Percentiles rank a stretch among this genome's conserved stretches.
Evolutionary conservation across 768 basidiomycete genomes (phyloP).

Genomic region (Psilocybe cyanescens): DNA sequence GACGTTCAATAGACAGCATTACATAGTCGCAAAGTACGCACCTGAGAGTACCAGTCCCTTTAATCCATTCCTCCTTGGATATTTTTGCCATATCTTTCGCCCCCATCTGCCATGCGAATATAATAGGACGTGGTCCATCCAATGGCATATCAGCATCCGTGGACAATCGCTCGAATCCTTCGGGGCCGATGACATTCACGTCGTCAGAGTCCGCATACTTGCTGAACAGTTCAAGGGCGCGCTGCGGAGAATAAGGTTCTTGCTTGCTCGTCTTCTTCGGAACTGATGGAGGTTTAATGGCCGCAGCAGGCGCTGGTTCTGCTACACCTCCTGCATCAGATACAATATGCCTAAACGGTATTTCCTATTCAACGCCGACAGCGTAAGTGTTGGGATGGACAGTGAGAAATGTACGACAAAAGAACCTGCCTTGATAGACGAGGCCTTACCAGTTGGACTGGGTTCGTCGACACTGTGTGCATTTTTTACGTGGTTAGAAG

Average conservation of each 20-base stretch:
- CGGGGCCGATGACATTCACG: conserved; percentile 64
- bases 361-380: conserved; percentile 7
- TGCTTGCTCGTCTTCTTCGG: conserved; percentile 25
- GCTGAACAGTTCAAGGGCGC: conserved; percentile 60
- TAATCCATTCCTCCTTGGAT: conserved; percentile 70
- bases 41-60: conserved; percentile 48
- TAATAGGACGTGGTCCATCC: conserved; percentile 72
- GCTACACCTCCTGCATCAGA: conserved; percentile 8
- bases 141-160: conserved; percentile 70
- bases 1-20: background rate
- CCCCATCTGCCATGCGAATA: conserved; percentile 77
- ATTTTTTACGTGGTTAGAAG: conserved; percentile 54
- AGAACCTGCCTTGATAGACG: conserved; percentile 23
- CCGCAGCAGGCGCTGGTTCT: conserved; percentile 7
- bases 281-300: conserved; percentile 9
- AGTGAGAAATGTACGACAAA: background rate
- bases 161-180: conserved; percentile 75
- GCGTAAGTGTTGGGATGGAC: background rate
- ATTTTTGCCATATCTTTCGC: conserved; percentile 77
- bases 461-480: conserved; percentile 53
- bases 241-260: conserved; percentile 54
- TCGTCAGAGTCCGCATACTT: conserved; percentile 62
- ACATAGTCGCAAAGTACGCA: conserved; percentile 24
- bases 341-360: conserved; percentile 3
- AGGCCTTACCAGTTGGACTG: conserved; percentile 32